Conservation (phyloP, 768 basidiomycete species). For the Megacollybia marginata region DNA sequence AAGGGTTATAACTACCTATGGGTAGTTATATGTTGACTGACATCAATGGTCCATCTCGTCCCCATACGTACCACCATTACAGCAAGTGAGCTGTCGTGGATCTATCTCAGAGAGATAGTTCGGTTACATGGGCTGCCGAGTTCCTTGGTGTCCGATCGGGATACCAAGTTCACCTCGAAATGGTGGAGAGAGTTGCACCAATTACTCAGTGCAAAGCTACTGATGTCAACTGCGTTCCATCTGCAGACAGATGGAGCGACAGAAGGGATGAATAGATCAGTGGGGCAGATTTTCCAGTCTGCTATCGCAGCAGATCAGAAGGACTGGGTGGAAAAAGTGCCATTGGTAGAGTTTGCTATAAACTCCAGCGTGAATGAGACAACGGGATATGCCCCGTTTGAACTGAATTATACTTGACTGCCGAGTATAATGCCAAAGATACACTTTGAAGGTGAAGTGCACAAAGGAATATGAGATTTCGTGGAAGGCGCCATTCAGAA, state of each 20-base stretch:
- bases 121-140: slow-evolving; percentile 13
- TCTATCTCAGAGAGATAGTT: slow-evolving; percentile 9
- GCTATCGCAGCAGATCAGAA: slow-evolving; percentile 13
- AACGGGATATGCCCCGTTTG: slow-evolving; percentile 11
- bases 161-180: not conserved
- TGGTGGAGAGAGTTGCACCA: not conserved
- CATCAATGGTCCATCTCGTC: not conserved
- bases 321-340: slow-evolving; percentile 15
- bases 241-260: slow-evolving; percentile 14
- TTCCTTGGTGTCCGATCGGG: not conserved
- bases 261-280: slow-evolving; percentile 20
- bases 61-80: slow-evolving; percentile 4
- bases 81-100: slow-evolving; percentile 11
- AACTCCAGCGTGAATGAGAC: slow-evolving; percentile 7
- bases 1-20: slow-evolving; percentile 11
- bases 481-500: slow-evolving; percentile 10
- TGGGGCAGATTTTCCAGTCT: slow-evolving; percentile 12
- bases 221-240: slow-evolving; percentile 3
- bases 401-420: not conserved
- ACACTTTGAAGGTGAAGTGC: not conserved
- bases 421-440: slow-evolving; percentile 1
- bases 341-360: slow-evolving; percentile 13
- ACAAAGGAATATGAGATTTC: slow-evolving; percentile 8
- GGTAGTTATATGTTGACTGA: slow-evolving; percentile 12
- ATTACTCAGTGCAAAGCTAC: slow-evolving; percentile 2